Evolutionary conservation across 2,329 filamentous ascomycete genomes (phyloP).

Genomic region (Calonectria henricotiae): DNA sequence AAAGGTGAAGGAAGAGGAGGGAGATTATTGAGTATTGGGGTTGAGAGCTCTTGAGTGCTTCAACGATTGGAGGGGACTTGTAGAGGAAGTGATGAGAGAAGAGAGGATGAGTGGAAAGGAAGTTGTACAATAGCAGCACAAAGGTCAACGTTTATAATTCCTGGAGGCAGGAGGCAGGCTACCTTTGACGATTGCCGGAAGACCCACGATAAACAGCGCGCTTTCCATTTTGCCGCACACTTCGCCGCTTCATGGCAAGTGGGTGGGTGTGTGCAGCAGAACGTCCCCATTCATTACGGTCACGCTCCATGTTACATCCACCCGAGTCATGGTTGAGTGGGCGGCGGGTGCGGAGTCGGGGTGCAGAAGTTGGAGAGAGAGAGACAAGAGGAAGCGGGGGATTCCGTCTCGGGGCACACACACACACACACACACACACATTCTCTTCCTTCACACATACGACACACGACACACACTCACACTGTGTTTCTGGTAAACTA

Average conservation of each 20-base stretch:
- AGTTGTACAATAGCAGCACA: not conserved
- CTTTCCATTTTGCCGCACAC: constrained; percentile 23
- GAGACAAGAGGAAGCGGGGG: not conserved
- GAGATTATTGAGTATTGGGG: no score
- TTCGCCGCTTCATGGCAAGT: constrained; percentile 6
- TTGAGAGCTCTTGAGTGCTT: constrained; percentile 3
- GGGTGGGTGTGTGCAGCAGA: constrained; percentile 17
- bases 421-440: not conserved
- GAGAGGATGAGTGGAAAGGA: constrained; percentile 8
- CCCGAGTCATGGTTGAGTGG: constrained; percentile 3
- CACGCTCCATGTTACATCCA: constrained; percentile 15
- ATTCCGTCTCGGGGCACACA: constrained; percentile 10
- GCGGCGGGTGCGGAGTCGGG: constrained; percentile 9
- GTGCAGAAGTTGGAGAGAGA: not conserved
- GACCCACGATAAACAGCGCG: constrained; percentile 17
- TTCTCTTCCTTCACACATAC: no score
- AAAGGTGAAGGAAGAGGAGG: not conserved
- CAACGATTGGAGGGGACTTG: not conserved
- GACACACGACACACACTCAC: no score
- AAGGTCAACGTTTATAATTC: constrained; percentile 18
- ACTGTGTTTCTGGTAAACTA: no score
- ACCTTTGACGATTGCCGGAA: constrained; percentile 21
- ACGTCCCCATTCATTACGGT: not conserved
- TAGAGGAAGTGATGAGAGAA: constrained; percentile 13
- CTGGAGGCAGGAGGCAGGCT: constrained; percentile 12